phyloP scores from a whole-genome alignment of 2,329 filamentous ascomycete species.

The Aspergillus floridensis region DNA sequence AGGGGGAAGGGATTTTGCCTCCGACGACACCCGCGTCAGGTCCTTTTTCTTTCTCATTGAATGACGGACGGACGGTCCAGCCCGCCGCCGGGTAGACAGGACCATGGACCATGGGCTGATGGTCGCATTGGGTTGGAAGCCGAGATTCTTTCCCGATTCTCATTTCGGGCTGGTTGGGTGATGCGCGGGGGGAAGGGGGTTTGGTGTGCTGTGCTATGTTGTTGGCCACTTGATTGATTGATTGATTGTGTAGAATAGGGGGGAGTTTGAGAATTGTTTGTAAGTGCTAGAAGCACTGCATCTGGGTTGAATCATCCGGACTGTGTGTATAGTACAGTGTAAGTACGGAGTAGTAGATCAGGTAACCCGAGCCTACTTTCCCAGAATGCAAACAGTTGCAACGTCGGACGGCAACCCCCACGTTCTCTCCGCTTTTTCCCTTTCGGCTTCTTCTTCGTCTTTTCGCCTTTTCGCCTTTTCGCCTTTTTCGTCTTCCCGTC shows the following conservation, averaged over 20 bases:
- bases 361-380: no score
- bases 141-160: not conserved
- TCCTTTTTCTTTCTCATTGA: no score
- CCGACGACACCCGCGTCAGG: not conserved
- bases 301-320: no score
- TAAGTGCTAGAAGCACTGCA: no score
- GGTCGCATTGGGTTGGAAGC: slow-evolving; percentile 3
- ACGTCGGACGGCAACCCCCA: not conserved
- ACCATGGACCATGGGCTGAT: not conserved
- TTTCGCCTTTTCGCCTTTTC: not conserved
- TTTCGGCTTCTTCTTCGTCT: slow-evolving; percentile 2
- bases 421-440: slow-evolving; percentile 1
- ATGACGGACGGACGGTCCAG: not conserved
- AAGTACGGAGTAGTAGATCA: no score
- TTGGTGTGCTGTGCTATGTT: no score
- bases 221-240: no score
- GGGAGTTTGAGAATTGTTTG: no score
- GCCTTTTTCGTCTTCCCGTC: not conserved
- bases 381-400: no score
- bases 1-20: not conserved
- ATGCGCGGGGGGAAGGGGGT: no score
- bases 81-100: not conserved
- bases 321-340: no score
- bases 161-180: slow-evolving; percentile 1
- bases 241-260: no score